Conservation (phyloP, 192 early-diverging fungal genomes). For the Pilobolus umbonatus region DNA sequence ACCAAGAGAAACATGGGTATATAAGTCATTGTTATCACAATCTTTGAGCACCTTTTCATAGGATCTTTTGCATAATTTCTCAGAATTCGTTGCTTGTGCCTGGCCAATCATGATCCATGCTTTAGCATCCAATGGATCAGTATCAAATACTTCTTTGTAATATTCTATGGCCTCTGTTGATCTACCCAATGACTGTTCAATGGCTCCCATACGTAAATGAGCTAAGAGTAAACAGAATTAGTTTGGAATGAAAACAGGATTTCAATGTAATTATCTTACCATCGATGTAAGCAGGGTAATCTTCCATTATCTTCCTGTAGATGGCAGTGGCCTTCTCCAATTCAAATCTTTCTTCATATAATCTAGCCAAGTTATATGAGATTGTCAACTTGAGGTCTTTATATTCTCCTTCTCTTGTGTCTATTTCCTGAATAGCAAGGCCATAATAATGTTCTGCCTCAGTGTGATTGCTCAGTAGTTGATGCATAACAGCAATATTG, state of each 20-base stretch:
- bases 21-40: slow-evolving; percentile 72
- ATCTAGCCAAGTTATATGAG: slow-evolving; percentile 70
- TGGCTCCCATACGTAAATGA: slow-evolving; percentile 69
- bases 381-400: slow-evolving; percentile 48
- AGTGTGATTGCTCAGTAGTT: slow-evolving; percentile 42
- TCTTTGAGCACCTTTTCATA: slow-evolving; percentile 76
- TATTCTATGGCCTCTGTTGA: slow-evolving; percentile 54
- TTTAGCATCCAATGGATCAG: slow-evolving; percentile 54
- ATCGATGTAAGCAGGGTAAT: slow-evolving; percentile 73
- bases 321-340: slow-evolving; percentile 55
- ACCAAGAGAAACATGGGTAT: slow-evolving; percentile 75
- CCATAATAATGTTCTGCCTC: slow-evolving; percentile 42
- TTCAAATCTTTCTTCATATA: slow-evolving; percentile 58
- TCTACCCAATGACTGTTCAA: slow-evolving; percentile 51
- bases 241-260: slow-evolving; percentile 8
- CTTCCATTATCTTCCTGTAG: slow-evolving; percentile 57
- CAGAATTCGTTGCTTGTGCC: slow-evolving; percentile 54
- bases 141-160: slow-evolving; percentile 58
- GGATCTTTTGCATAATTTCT: slow-evolving; percentile 63
- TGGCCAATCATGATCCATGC: slow-evolving; percentile 73
- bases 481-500: slow-evolving; percentile 80
- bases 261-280: slow-evolving; percentile 13
- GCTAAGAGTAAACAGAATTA: slow-evolving; percentile 38
- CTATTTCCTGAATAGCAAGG: slow-evolving; percentile 41
- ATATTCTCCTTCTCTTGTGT: slow-evolving; percentile 16